Evolutionary conservation across 108 stramenopile genomes (phyloP).

Genomic region (Chaetoceros tenuissimus): DNA sequence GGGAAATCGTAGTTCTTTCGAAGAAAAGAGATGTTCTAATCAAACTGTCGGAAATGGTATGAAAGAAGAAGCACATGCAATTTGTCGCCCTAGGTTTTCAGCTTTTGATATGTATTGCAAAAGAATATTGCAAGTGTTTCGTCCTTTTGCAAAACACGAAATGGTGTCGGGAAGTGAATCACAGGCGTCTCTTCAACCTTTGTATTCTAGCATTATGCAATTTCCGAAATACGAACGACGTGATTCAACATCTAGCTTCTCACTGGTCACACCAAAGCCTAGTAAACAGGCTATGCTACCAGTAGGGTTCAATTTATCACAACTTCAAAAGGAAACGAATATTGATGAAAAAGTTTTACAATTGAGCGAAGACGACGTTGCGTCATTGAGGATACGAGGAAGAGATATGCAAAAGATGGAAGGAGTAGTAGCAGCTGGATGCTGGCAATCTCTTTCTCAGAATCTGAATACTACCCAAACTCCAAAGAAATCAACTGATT

Average conservation of each 20-base stretch:
- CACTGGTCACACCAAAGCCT: constrained; percentile 38
- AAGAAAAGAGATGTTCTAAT: constrained; percentile 1
- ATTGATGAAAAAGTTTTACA: constrained; percentile 4
- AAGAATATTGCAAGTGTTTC: constrained; percentile 29
- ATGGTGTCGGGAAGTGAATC: constrained; percentile 2
- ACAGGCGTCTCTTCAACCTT: constrained; percentile 6
- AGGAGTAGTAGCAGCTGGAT: neutral
- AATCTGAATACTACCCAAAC: neutral
- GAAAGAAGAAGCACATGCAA: constrained; percentile 31
- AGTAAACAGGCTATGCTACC: constrained; percentile 33
- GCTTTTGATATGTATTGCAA: constrained; percentile 64
- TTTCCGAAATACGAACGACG: constrained; percentile 69
- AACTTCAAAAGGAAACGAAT: neutral
- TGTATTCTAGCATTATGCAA: constrained; percentile 18
- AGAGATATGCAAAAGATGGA: constrained; percentile 41
- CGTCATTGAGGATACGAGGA: constrained; percentile 54
- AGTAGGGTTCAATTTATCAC: constrained; percentile 47
- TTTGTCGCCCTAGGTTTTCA: constrained; percentile 73
- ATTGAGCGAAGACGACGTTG: constrained; percentile 29
- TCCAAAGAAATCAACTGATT: neutral
- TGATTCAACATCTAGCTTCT: constrained; percentile 37
- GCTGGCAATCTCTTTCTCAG: neutral
- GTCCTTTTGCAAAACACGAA: constrained; percentile 1
- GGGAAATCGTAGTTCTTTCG: too few species aligned
- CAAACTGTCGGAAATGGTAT: neutral